Conservation (phyloP, 1,139 yeast species). For the Yamadazyma epiphylla region DNA sequence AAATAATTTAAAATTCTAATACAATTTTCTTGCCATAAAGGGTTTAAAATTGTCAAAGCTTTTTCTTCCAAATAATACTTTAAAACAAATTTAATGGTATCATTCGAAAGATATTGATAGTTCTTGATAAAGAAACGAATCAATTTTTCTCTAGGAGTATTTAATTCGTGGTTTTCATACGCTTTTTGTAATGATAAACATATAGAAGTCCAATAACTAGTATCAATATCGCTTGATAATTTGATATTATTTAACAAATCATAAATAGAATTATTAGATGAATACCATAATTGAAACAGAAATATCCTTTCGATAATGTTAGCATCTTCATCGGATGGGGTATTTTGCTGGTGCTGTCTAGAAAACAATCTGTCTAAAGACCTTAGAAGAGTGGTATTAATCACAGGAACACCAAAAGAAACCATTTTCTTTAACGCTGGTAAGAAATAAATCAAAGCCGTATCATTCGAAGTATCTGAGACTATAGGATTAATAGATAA, state of each 20-base stretch:
- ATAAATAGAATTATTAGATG: constrained; percentile 39
- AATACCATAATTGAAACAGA: constrained; percentile 50
- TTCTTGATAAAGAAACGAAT: constrained; percentile 41
- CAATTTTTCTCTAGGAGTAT: constrained; percentile 44
- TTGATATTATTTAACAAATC: constrained; percentile 23
- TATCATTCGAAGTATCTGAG: constrained; percentile 16
- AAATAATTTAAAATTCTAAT: constrained; percentile 44
- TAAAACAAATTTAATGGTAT: constrained; percentile 38
- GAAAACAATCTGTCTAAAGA: constrained; percentile 33
- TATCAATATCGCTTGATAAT: constrained; percentile 28
- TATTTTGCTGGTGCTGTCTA: constrained; percentile 12
- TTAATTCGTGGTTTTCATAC: constrained; percentile 33
- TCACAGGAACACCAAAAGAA: constrained; percentile 23
- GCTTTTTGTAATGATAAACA: constrained; percentile 33
- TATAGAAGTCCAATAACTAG: constrained; percentile 30
- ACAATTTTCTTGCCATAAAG: constrained; percentile 51
- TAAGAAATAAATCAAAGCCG: constrained; percentile 20
- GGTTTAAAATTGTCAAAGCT: constrained; percentile 50
- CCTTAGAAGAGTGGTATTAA: constrained; percentile 31
- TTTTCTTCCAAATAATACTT: constrained; percentile 47
- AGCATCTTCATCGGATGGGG: constrained; percentile 2
- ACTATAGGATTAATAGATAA: constrained; percentile 16
- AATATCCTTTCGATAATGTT: constrained; percentile 14
- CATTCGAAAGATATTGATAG: constrained; percentile 31
- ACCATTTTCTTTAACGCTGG: constrained; percentile 20